Percentiles rank a stretch among this genome's conserved stretches.
phyloP scores from a whole-genome alignment of 768 basidiomycete species.

The Daedaleopsis sinensis region DNA sequence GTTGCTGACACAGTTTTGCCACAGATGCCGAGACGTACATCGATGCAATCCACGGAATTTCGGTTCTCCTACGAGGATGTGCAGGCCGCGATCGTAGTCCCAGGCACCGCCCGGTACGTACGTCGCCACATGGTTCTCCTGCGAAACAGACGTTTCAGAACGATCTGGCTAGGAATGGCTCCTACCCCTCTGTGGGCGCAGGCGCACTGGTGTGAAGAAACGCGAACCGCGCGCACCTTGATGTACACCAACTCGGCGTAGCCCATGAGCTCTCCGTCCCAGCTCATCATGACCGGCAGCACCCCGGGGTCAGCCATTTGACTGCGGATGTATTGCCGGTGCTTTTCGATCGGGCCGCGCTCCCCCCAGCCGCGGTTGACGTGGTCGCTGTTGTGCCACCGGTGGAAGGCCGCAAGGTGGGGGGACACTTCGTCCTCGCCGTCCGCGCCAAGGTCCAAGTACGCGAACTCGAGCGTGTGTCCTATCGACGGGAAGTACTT shows the following conservation, averaged over 20 bases:
- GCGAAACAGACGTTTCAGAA: neutral
- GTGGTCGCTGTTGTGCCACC: conserved; percentile 53
- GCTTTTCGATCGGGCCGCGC: conserved; percentile 45
- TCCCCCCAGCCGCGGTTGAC: conserved; percentile 51
- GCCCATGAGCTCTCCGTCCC: conserved; percentile 47
- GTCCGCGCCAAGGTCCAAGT: conserved; percentile 28
- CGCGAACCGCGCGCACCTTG: conserved; percentile 41
- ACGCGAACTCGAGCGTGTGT: conserved; percentile 34
- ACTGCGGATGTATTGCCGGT: conserved; percentile 42
- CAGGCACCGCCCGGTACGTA: conserved; percentile 32
- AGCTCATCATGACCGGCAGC: conserved; percentile 47
- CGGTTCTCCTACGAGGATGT: conserved; percentile 50
- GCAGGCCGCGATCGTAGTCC: conserved; percentile 42
- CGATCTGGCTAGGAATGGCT: conserved; percentile 17
- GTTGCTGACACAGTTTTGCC: too few relatives aligned
- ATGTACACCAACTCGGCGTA: conserved; percentile 49
- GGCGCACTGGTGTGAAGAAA: neutral
- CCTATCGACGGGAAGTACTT: conserved; percentile 38
- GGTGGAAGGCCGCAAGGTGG: conserved; percentile 48
- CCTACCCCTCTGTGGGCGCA: conserved; percentile 11
- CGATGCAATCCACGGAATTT: conserved; percentile 46
- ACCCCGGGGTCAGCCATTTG: conserved; percentile 42
- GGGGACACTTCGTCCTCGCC: conserved; percentile 9
- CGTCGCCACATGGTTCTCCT: conserved; percentile 26
- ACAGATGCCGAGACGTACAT: conserved; percentile 33